Percentiles rank a stretch among this genome's conserved stretches.
phyloP scores from a whole-genome alignment of 1,284 basidiomycete species.

The Volvariella volvacea region DNA sequence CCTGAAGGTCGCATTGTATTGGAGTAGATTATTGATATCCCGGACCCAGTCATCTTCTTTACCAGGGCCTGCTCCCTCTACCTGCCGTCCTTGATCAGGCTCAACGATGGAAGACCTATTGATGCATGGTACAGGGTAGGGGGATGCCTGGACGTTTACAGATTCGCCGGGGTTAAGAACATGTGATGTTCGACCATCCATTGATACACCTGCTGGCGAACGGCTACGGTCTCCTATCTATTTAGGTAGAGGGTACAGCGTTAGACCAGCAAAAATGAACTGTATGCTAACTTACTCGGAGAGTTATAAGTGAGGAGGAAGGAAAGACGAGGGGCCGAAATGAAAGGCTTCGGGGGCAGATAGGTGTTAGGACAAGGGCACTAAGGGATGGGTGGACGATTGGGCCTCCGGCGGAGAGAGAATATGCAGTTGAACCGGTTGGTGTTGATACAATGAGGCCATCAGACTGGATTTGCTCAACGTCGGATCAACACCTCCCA shows the following conservation, averaged over 20 bases:
- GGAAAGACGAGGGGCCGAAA: conserved; percentile 93
- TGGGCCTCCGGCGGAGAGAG: conserved; percentile 91
- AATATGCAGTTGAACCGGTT: conserved; percentile 96
- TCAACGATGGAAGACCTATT: conserved; percentile 73
- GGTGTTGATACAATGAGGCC: conserved; percentile 94
- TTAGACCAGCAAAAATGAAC: conserved; percentile 2
- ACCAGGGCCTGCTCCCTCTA: conserved; percentile 58
- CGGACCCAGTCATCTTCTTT: conserved; percentile 93
- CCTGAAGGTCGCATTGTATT: conserved; percentile 88
- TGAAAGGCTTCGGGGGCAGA: conserved; percentile 89
- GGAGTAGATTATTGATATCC: conserved; percentile 90
- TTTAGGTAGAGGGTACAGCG: not conserved
- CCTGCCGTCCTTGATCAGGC: conserved; percentile 31
- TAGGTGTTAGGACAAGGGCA: conserved; percentile 88
- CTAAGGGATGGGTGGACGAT: conserved; percentile 93
- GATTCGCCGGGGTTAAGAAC: conserved; percentile 79
- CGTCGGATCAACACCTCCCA: no score
- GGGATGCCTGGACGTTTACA: conserved; percentile 80
- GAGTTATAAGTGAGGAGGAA: conserved; percentile 72
- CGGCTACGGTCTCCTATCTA: conserved; percentile 85
- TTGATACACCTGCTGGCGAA: conserved; percentile 83
- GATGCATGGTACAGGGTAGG: conserved; percentile 90
- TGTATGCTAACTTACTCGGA: conserved; percentile 61
- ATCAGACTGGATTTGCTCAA: conserved; percentile 90
- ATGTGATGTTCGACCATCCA: conserved; percentile 86